Base-by-base conservation (phyloP, 1,284 basidiomycete genomes). In the Cryptococcus neoformans region DNA sequence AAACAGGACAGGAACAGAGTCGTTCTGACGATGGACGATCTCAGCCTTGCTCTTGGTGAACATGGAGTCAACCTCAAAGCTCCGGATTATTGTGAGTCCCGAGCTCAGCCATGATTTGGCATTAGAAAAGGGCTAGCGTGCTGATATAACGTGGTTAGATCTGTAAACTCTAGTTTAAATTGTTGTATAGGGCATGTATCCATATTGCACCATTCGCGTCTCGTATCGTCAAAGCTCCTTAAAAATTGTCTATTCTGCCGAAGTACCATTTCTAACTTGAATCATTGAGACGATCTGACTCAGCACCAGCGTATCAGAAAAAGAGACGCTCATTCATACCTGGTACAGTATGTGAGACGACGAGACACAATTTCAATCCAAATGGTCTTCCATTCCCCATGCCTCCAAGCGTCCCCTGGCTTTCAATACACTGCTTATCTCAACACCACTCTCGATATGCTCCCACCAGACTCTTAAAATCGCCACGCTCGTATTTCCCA, bases 21-120 rank as follows among this genome's bases (percentile, higher is more conserved):
- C n/a, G 92, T 94, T 0, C 80, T 99, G 59, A 97, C 92, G 5
- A 97, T 98, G 93, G 96, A 99, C 62, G 96, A 99, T 73, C 81
- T 99, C 48, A 89, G 88, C 59, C 83, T 92, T 6, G 96, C 96
- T 1, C 83, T 99, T 34, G 83, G 85, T 44, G 96, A 99, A 76
- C 97, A 98, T 72, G 95, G 96, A 6, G 92, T 97, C 67, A 93
- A 89, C 66, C 84, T 90, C n/a, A 86, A 88, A 72, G 93, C 93
- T 70, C 90, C 92, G 16, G 92, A 94, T 63, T 95, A 76, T 53
- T 78, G 76, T 77, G 54, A 64, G 75, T 72, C 21, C 9, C n/a
- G 17, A 41, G 40, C n/a, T 41, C n/a, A 21, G 21, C 21, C 21
- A 21, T 21, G 21, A 21, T 21, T 21, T 21, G 21, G 21, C 21